phyloP scores from a whole-genome alignment of 1,139 yeast genomes.

The Saccharomycopsis hybrid region DNA sequence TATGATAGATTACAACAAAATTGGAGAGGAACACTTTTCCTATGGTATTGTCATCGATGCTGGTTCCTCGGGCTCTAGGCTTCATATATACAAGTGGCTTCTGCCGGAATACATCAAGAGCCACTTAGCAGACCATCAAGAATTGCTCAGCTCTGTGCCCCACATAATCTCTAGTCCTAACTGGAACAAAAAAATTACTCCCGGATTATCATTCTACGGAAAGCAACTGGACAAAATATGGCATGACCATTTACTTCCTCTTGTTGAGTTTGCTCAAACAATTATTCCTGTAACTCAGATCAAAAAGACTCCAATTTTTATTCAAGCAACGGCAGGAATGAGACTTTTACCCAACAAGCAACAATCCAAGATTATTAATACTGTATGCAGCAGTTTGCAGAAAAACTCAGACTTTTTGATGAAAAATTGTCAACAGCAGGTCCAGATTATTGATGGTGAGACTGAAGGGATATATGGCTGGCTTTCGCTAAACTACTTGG shows the following conservation, averaged over 20 bases:
- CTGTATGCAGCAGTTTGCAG: constrained; percentile 45
- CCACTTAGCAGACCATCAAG: constrained; percentile 22
- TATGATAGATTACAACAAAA: constrained; percentile 8
- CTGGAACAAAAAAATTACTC: constrained; percentile 58
- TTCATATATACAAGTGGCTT: constrained; percentile 64
- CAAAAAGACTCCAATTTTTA: constrained; percentile 58
- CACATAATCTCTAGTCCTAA: constrained; percentile 48
- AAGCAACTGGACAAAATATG: constrained; percentile 41
- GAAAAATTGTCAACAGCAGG: constrained; percentile 49
- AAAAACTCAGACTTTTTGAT: constrained; percentile 47
- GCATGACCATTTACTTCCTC: constrained; percentile 49
- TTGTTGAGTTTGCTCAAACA: constrained; percentile 51
- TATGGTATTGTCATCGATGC: constrained; percentile 77
- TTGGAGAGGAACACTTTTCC: constrained; percentile 20
- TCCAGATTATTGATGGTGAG: constrained; percentile 73
- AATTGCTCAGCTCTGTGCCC: constrained; percentile 49
- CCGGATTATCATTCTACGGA: constrained; percentile 63
- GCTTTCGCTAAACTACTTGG: constrained; percentile 65
- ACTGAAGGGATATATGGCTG: constrained; percentile 80
- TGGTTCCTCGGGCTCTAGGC: constrained; percentile 76
- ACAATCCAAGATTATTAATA: constrained; percentile 40
- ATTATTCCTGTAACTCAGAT: constrained; percentile 51
- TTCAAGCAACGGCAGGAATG: constrained; percentile 83
- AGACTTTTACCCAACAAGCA: constrained; percentile 47
- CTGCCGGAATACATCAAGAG: constrained; percentile 34